Percentiles rank a stretch among this genome's conserved stretches.
Conservation (phyloP, 2,329 filamentous ascomycete species). For the Grosmannia huntii region DNA sequence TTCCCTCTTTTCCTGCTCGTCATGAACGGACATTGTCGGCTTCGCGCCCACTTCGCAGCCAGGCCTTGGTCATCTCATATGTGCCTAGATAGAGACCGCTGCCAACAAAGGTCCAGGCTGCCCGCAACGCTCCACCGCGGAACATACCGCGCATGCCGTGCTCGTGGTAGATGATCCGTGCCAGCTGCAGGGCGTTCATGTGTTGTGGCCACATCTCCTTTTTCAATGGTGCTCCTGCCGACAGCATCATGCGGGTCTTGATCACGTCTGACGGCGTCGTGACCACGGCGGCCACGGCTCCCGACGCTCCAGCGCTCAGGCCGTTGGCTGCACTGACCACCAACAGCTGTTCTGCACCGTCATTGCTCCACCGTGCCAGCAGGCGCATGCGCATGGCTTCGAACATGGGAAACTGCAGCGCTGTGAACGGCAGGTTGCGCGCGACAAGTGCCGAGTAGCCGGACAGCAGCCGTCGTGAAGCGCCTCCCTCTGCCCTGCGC, state of each 20-base stretch:
- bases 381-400: slow-evolving; percentile 53
- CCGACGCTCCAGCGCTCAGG: slow-evolving; percentile 58
- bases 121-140: slow-evolving; percentile 59
- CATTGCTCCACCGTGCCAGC: slow-evolving; percentile 21
- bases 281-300: slow-evolving; percentile 61
- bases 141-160: slow-evolving; percentile 65
- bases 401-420: slow-evolving; percentile 78
- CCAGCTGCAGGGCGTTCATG: slow-evolving; percentile 42
- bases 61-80: slow-evolving; percentile 68
- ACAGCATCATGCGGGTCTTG: slow-evolving; percentile 81
- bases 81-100: slow-evolving; percentile 75
- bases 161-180: slow-evolving; percentile 50
- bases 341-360: slow-evolving; percentile 26
- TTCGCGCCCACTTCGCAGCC: slow-evolving; percentile 35
- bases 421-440: slow-evolving; percentile 77
- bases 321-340: slow-evolving; percentile 64
- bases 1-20: not conserved
- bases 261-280: slow-evolving; percentile 85
- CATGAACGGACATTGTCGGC: slow-evolving; percentile 21
- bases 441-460: slow-evolving; percentile 75
- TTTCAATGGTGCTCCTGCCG: slow-evolving; percentile 16
- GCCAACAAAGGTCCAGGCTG: slow-evolving; percentile 69
- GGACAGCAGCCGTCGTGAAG: slow-evolving; percentile 44
- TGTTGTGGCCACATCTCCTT: slow-evolving; percentile 16
- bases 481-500: slow-evolving; percentile 33